Percentiles rank a stretch among this genome's conserved stretches.
These are phyloP conservation scores for Tetrapisispora fleetii DNA, from an alignment of 805 yeast species.

Conservation along the genomic window DNA sequence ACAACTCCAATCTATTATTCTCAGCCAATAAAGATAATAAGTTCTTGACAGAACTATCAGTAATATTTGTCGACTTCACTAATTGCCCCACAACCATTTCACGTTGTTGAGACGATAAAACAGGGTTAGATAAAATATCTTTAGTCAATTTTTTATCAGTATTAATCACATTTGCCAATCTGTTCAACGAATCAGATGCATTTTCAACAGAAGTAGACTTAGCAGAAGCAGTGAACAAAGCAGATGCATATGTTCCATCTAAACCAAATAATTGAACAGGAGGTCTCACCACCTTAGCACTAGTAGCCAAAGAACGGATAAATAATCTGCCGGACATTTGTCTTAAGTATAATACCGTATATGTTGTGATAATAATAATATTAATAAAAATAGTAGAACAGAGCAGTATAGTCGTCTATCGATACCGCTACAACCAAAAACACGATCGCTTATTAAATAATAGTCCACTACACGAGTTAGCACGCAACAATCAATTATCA, in stretches of 20 bases:
- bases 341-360: neutral
- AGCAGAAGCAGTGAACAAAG: conserved; percentile 85
- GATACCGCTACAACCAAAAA: too few relatives aligned
- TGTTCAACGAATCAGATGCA: conserved; percentile 54
- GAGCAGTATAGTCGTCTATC: too few relatives aligned
- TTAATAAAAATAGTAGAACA: too few relatives aligned
- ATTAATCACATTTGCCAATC: conserved; percentile 42
- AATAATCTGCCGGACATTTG: conserved; percentile 55
- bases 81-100: conserved; percentile 55
- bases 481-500: too few relatives aligned
- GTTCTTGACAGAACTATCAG: conserved; percentile 67
- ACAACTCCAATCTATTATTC: conserved; percentile 80
- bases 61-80: conserved; percentile 9
- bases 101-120: conserved; percentile 70
- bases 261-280: conserved; percentile 92
- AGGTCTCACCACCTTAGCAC: conserved; percentile 41
- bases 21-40: conserved; percentile 80
- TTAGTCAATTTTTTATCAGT: conserved; percentile 51
- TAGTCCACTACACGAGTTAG: too few relatives aligned
- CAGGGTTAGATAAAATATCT: conserved; percentile 67
- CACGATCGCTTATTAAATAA: too few relatives aligned
- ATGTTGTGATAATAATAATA: too few relatives aligned
- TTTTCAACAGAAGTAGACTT: conserved; percentile 68
- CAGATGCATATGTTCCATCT: conserved; percentile 95
- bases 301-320: conserved; percentile 65